Base-by-base conservation (phyloP, 305 asterid genomes). In the Coffea humblotiana region DNA sequence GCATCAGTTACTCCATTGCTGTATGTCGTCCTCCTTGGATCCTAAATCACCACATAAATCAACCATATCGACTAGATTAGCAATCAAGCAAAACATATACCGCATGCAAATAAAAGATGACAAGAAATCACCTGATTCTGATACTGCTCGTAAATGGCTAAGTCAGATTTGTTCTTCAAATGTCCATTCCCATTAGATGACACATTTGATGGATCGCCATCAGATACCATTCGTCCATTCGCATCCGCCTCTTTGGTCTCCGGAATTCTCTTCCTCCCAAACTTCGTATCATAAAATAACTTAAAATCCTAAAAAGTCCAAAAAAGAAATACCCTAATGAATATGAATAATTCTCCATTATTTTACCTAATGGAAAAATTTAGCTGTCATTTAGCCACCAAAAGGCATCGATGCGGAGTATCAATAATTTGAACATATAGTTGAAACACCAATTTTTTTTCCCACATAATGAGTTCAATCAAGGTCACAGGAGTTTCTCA, bases 301-400 rank as follows among this genome's bases (percentile, higher is more conserved):
- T 95, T 93, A 86, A 95, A 95, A 84, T 95, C 98, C 99, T 95
- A 89, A 78, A n/a, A 89, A 83, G 80, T 77, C 78, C 85, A 84
- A 76, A 80, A 80, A 80, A 81, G 78, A 78, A 86, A 78, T 58
- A 58, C 68, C 56, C 86, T 72, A 56, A 76, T 85, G 83, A 89
- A 83, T 84, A 80, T 74, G 51, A 80, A 82, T 81, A 77, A 80
- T 79, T 70, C 82, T 63, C 60, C 43, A 63, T 79, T 67, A 18
- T 56, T 56, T 56, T 16, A 56, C 13, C 19, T 18, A 0, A 18
- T 56, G 5, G 23, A 15, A 9, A 40, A 68, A 1, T 45, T 29
- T 45, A 32, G 12, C 11, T 15, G 14, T 37, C 47, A 69, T 27
- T 16, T 18, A 8, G n/a, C 49, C 10, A 69, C n/a, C 72, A 35